Evolutionary conservation across 2,329 filamentous ascomycete species (phyloP).

Genomic region (Clonostachys sp.): DNA sequence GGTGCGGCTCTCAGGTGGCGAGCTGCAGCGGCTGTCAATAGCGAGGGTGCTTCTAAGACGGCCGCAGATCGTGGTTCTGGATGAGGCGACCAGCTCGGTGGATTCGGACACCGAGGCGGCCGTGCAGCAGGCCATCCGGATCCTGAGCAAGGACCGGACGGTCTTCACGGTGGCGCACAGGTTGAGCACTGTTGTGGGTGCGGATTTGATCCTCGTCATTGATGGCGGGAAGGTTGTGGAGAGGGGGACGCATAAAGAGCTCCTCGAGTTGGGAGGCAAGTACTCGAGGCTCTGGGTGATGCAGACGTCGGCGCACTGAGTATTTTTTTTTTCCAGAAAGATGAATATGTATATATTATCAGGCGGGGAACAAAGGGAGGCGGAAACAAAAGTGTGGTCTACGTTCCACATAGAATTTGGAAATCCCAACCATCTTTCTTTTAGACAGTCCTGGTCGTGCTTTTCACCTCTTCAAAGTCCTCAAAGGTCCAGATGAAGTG

Average conservation of each 20-base stretch:
- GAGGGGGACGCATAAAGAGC: slow-evolving; percentile 41
- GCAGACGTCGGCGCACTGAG: slow-evolving; percentile 18
- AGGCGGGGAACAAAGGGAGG: no score
- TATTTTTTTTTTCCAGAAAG: no score
- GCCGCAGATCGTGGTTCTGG: slow-evolving; percentile 27
- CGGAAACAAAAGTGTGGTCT: no score
- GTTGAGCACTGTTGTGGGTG: slow-evolving; percentile 31
- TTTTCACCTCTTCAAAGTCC: no score
- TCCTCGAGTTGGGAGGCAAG: slow-evolving; percentile 39
- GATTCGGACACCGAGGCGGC: slow-evolving; percentile 36
- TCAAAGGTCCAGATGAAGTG: no score
- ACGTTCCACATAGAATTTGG: no score
- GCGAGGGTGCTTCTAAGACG: slow-evolving; percentile 26
- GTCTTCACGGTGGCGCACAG: slow-evolving; percentile 46
- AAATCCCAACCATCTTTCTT: no score
- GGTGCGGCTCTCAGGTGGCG: slow-evolving; percentile 43
- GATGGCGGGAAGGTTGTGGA: slow-evolving; percentile 46
- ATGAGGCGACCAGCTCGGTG: slow-evolving; percentile 47
- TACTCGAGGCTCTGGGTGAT: slow-evolving; percentile 48
- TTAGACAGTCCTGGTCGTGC: no score
- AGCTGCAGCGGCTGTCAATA: slow-evolving; percentile 43
- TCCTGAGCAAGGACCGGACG: slow-evolving; percentile 40
- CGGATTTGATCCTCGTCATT: slow-evolving; percentile 49
- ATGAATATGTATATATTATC: no score
- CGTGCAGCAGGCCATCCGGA: slow-evolving; percentile 39